Evolutionary conservation across 2,329 filamentous ascomycete genomes (phyloP), one percentile per base, ranked within the genome.

Genomic region (Sporothrix inflata): DNA sequence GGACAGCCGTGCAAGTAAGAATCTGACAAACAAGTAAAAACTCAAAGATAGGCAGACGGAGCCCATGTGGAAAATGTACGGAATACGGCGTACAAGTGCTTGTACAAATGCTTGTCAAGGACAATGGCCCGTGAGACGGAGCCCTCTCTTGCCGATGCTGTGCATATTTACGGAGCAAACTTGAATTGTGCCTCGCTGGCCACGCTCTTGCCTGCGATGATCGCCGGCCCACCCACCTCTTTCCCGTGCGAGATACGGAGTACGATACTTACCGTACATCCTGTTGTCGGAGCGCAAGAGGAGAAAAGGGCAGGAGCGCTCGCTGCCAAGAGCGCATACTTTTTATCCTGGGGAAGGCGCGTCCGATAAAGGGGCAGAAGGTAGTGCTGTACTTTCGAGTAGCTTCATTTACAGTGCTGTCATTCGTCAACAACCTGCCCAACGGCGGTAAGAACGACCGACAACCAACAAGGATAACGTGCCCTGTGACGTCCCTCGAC

Each of bases 261-360:
- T n/a, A n/a, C 30, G 55, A 38, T 60, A 3, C 30, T 34, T 14
- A 21, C 49, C 8, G 16, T 38, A 7, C 30, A 21, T 61, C 57
- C 57, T 61, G 57, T 61, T 61, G 30, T 55, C 30, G 57, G 57
- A 61, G 57, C 19, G 19, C 19, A 21, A 38, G 24, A 61, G 49
- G 4, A 61, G 16, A 40, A 61, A 55, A 21, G 16, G 55, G 30
- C 30, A 61, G 55, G 55, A 40, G 19, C 19, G 16, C 4, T 60
- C 30, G 24, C 27, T 61, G 34, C 30, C 19, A 61, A 61, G 57
- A 61, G n/a, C 57, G 57, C 57, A 21, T 61, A 40, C 57, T 61
- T 30, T 40, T 21, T 40, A 61, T 61, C 57, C 30, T 40, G 57
- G 57, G 19, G 61, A 47, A 65, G 61, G 61, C 12, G 40, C 38